Base-by-base conservation (phyloP, 306 rosid genomes). In the Cicer arietinum region DNA sequence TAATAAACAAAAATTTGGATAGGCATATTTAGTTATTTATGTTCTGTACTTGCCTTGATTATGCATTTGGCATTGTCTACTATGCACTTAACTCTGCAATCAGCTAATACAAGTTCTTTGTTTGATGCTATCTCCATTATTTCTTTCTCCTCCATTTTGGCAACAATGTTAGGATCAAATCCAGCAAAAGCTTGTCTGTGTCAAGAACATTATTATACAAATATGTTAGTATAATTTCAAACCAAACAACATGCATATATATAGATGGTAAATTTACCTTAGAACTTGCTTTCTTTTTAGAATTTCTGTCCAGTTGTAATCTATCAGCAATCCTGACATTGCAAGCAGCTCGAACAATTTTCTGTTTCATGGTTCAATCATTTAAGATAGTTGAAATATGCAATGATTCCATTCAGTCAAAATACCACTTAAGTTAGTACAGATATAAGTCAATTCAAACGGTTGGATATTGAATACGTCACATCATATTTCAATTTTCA, bases 251-350 rank as follows among this genome's bases (percentile, higher is more conserved):
- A 37, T 56, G 41, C 17, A 40, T 48, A 52, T 17, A 18, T 25
- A 54, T 17, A 8, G 12, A 17, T 7, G 18, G 2, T 53, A 35
- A 18, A 8, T 8, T 75, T 89, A 92, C 97, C 96, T 86, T 51
- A 91, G 87, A 11, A 76, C 56, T 85, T 89, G 91, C 66, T 88
- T 90, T 86, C 96, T 86, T 81, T 86, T 94, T 3, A 94, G 89
- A 69, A 94, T 91, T 79, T 91, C 96, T 39, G 98, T 94, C 98
- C 98, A 94, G 50, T 94, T 94, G 86, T 90, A 89, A 77, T 91
- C 98, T 91, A 94, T 94, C 84, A 94, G 80, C 92, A 94, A 89
- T 30, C 97, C 97, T 48, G 93, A 86, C 86, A 94, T 50, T 43
- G 98, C 97, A 48, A 94, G 97, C 73, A 94, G 89, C 93, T 94